Conservation (phyloP, 1,139 yeast species). For the Magnusiomyces magnusii region DNA sequence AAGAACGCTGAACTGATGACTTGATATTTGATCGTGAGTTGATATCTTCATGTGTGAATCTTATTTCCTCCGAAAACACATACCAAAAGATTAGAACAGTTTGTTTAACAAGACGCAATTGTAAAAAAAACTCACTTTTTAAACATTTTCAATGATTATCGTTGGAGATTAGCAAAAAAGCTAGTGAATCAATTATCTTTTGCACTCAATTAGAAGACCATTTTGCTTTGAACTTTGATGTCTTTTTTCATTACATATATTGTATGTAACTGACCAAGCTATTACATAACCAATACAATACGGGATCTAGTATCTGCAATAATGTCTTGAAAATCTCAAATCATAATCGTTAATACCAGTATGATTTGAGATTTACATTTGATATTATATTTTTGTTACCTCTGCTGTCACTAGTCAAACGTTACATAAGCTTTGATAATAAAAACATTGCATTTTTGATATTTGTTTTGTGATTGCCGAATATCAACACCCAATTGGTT, state of each 20-base stretch:
- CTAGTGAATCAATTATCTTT: no score
- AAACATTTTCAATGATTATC: not conserved
- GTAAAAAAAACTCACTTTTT: not conserved
- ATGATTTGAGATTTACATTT: no score
- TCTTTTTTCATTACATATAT: no score
- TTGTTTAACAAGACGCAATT: not conserved
- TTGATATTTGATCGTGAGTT: slow-evolving; percentile 88
- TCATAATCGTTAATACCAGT: no score
- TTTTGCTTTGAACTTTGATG: not conserved
- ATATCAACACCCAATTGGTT: no score
- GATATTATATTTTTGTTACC: no score
- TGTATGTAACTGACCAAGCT: not conserved
- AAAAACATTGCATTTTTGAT: no score
- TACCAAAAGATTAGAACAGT: not conserved
- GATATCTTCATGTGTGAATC: slow-evolving; percentile 78
- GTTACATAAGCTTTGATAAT: no score
- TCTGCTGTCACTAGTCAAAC: no score
- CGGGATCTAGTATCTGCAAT: not conserved
- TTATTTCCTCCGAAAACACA: slow-evolving; percentile 28
- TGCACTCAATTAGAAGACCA: no score
- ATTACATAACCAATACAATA: not conserved
- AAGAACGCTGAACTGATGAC: slow-evolving; percentile 83
- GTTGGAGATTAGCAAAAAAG: not conserved
- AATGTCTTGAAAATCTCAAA: no score
- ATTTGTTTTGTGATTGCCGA: no score